Conservation (phyloP, 2,329 filamentous ascomycete species). For the Diaporthe velutina region DNA sequence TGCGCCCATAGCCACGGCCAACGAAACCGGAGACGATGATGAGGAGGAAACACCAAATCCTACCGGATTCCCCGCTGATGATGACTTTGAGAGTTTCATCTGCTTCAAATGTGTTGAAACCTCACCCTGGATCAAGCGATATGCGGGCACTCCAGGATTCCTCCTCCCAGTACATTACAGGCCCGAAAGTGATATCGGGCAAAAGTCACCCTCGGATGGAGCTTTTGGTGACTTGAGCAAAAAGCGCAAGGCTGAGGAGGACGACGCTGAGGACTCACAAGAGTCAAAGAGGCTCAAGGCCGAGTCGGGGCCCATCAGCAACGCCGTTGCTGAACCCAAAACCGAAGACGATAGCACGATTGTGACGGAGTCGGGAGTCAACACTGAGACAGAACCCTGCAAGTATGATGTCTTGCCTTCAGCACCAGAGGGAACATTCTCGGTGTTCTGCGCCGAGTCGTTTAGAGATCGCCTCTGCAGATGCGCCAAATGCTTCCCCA, state of each 20-base stretch:
- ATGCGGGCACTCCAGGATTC: conserved; percentile 85
- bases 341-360: conserved; percentile 20
- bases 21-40: conserved; percentile 55
- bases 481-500: conserved; percentile 83
- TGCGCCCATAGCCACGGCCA: conserved; percentile 36
- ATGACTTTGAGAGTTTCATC: conserved; percentile 89
- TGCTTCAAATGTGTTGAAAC: conserved; percentile 95
- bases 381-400: conserved; percentile 54
- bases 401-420: conserved; percentile 72
- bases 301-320: conserved; percentile 49
- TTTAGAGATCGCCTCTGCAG: conserved; percentile 89
- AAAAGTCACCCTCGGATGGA: conserved; percentile 28
- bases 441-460: conserved; percentile 82
- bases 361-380: conserved; percentile 39
- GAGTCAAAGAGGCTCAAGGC: conserved; percentile 66
- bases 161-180: conserved; percentile 75
- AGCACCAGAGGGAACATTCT: conserved; percentile 72
- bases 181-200: conserved; percentile 42
- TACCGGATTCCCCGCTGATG: conserved; percentile 88
- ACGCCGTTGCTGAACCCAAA: conserved; percentile 36
- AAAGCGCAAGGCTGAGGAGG: conserved; percentile 77
- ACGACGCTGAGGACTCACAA: conserved; percentile 53
- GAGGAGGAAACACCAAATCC: conserved; percentile 78
- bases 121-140: conserved; percentile 91
- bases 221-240: conserved; percentile 49